Percentiles rank a stretch among this genome's conserved stretches.
phyloP scores from a whole-genome alignment of 2,329 filamentous ascomycete species.

The Colletotrichum camelliae region DNA sequence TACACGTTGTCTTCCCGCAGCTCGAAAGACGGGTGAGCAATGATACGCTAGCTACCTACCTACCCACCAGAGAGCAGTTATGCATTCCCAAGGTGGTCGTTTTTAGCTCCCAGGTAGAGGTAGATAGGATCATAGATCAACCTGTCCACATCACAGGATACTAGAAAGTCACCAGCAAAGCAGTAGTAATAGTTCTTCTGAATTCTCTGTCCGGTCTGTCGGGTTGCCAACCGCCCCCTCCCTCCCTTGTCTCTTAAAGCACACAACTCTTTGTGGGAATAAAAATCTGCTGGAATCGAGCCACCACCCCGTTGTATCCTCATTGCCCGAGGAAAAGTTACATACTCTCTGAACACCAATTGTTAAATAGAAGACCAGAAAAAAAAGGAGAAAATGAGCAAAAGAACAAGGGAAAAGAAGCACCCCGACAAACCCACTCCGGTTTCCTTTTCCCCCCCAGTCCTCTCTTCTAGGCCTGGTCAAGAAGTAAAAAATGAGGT shows the following conservation, averaged over 20 bases:
- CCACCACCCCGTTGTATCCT: background rate
- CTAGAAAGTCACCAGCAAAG: background rate
- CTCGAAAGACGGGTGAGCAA: too few species aligned
- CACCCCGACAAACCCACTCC: background rate
- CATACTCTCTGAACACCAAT: constrained; percentile 14
- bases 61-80: too few species aligned
- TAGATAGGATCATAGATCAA: background rate
- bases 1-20: too few species aligned
- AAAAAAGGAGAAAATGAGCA: background rate
- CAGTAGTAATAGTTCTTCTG: background rate
- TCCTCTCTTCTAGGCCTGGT: background rate
- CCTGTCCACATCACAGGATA: background rate
- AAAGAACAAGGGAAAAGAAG: background rate
- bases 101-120: background rate
- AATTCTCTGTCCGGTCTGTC: background rate
- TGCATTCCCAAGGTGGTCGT: background rate
- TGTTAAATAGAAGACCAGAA: background rate
- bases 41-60: too few species aligned
- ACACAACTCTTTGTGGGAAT: background rate
- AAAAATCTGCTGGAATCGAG: background rate
- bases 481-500: background rate
- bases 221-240: background rate
- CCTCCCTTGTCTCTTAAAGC: background rate
- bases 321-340: background rate
- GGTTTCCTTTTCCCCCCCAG: background rate